Conservation (phyloP, 1,284 basidiomycete genomes). For the Trichosporon sp. region DNA sequence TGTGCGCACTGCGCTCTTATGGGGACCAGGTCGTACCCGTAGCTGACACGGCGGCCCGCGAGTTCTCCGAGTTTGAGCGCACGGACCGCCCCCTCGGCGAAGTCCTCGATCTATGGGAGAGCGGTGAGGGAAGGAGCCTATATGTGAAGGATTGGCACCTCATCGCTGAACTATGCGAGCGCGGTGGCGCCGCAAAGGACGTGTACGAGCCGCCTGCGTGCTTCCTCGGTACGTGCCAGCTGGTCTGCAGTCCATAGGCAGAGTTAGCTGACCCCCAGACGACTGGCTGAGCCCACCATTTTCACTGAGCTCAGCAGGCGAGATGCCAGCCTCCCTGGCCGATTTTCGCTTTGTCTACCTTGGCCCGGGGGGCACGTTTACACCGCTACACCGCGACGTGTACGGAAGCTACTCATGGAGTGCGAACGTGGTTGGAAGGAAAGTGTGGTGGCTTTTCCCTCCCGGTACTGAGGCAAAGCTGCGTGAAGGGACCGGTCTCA, state of each 20-base stretch:
- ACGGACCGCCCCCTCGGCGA: conserved; percentile 43
- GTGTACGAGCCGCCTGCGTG: conserved; percentile 53
- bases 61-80: conserved; percentile 46
- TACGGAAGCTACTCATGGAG: conserved; percentile 59
- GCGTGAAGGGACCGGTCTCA: conserved; percentile 29
- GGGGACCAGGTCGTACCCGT: conserved; percentile 45
- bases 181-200: conserved; percentile 29
- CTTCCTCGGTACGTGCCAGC: conserved; percentile 41
- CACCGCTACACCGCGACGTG: conserved; percentile 55
- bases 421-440: conserved; percentile 56
- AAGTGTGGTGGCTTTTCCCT: conserved; percentile 56
- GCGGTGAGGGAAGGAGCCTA: conserved; percentile 27
- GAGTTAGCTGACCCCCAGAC: conserved; percentile 36
- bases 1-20: conserved; percentile 32
- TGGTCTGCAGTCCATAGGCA: neutral
- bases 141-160: conserved; percentile 61
- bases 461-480: conserved; percentile 45
- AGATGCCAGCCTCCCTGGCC: conserved; percentile 17
- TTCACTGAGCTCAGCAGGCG: conserved; percentile 7
- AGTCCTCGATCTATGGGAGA: conserved; percentile 49
- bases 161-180: conserved; percentile 38
- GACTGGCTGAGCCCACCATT: conserved; percentile 55
- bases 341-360: conserved; percentile 51
- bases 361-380: conserved; percentile 51
- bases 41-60: conserved; percentile 37